A percentile compares a stretch with the other conserved stretches of the same genome.
phyloP scores from a whole-genome alignment of 2,329 filamentous ascomycete genomes.

The Neoscytalidium dimidiatum region DNA sequence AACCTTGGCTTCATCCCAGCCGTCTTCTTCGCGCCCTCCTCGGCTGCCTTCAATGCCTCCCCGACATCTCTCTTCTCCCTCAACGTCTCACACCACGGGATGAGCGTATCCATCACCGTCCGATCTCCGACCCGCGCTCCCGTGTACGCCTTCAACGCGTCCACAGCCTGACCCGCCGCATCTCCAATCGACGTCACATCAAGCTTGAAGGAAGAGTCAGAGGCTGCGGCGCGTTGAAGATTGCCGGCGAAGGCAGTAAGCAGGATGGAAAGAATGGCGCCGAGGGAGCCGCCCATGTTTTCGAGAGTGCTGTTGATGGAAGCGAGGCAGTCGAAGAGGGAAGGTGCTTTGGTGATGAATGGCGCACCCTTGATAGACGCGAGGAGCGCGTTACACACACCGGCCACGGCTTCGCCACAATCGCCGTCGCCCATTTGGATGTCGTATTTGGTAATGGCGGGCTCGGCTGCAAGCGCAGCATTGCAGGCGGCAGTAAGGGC shows the following conservation, averaged over 20 bases:
- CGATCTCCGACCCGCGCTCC: slow-evolving; percentile 84
- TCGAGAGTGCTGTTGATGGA: slow-evolving; percentile 59
- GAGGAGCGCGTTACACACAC: slow-evolving; percentile 64
- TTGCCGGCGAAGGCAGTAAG: slow-evolving; percentile 70
- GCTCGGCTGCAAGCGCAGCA: slow-evolving; percentile 59
- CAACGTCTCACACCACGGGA: slow-evolving; percentile 79
- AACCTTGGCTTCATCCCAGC: slow-evolving; percentile 89
- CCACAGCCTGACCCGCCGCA: slow-evolving; percentile 46
- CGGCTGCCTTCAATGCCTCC: slow-evolving; percentile 72
- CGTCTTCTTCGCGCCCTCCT: slow-evolving; percentile 74
- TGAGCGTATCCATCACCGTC: slow-evolving; percentile 85
- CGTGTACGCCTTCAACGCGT: slow-evolving; percentile 67
- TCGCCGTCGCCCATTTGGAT: slow-evolving; percentile 89
- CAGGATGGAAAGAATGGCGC: slow-evolving; percentile 81
- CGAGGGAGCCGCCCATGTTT: slow-evolving; percentile 72
- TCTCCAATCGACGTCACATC: slow-evolving; percentile 38
- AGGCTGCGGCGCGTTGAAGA: slow-evolving; percentile 55
- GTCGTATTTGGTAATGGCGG: slow-evolving; percentile 67
- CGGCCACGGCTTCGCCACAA: slow-evolving; percentile 69
- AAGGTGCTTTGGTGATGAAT: slow-evolving; percentile 50
- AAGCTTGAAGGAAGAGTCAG: slow-evolving; percentile 36
- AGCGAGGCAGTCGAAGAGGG: slow-evolving; percentile 59
- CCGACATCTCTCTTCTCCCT: slow-evolving; percentile 62
- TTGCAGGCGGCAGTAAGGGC: slow-evolving; percentile 46
- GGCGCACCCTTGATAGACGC: slow-evolving; percentile 52